Conservation (phyloP, 2,329 filamentous ascomycete species). For the Microthyrium microscopicum region DNA sequence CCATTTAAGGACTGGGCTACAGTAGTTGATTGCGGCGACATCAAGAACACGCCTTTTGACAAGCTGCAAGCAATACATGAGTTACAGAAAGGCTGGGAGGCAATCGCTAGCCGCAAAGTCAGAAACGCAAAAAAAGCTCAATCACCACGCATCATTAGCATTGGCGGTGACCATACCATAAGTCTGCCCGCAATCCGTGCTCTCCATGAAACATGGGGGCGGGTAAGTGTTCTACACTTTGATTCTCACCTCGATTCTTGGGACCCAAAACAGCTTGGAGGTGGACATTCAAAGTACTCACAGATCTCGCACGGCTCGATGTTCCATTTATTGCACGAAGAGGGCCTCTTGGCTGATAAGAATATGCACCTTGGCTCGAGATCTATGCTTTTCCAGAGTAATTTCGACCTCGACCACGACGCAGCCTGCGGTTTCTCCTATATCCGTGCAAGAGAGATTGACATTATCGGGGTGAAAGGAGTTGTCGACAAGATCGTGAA, state of each 20-base stretch:
- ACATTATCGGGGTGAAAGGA: not conserved
- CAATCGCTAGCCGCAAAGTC: slow-evolving; percentile 10
- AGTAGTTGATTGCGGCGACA: slow-evolving; percentile 15
- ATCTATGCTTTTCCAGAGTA: not conserved
- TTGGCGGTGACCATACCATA: slow-evolving; percentile 35
- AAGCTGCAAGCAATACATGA: slow-evolving; percentile 14
- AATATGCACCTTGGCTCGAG: slow-evolving; percentile 1
- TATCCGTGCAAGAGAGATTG: slow-evolving; percentile 1
- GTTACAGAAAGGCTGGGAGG: slow-evolving; percentile 14
- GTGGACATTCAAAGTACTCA: not conserved
- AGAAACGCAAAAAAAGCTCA: slow-evolving; percentile 15
- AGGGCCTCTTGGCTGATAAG: not conserved
- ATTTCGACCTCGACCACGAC: slow-evolving; percentile 2
- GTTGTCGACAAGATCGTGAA: not conserved
- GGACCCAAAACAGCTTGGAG: slow-evolving; percentile 10
- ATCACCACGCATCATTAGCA: slow-evolving; percentile 34
- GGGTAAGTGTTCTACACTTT: slow-evolving; percentile 14
- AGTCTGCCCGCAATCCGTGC: slow-evolving; percentile 14
- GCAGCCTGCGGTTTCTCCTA: not conserved
- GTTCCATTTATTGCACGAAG: not conserved
- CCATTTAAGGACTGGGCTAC: slow-evolving; percentile 9
- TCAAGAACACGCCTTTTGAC: slow-evolving; percentile 16
- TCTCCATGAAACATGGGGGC: slow-evolving; percentile 13
- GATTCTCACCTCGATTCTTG: slow-evolving; percentile 17
- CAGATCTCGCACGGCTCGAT: slow-evolving; percentile 1